phyloP scores from a whole-genome alignment of 1,284 basidiomycete genomes.

The Leccinum insigne region DNA sequence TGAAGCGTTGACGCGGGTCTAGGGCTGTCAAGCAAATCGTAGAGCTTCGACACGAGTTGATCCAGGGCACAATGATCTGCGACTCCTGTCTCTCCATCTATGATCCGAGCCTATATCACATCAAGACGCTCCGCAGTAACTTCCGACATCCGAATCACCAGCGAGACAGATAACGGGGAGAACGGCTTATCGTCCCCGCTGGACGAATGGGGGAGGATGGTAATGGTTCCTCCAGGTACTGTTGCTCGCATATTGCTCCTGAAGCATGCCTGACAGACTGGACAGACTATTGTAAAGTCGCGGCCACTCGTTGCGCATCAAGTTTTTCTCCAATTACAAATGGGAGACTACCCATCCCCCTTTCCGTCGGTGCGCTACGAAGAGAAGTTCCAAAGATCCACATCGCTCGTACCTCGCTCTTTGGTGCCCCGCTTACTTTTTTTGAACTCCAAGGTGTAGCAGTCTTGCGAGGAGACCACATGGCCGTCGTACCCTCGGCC shows the following conservation, averaged over 20 bases:
- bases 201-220: neutral
- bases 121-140: no score
- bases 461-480: neutral
- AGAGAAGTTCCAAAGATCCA: neutral
- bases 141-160: no score
- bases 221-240: neutral
- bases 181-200: neutral
- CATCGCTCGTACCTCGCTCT: no score
- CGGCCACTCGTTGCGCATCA: neutral
- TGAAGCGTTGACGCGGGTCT: slow-evolving; percentile 25
- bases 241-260: no score
- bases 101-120: no score
- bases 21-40: slow-evolving; percentile 33
- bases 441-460: neutral
- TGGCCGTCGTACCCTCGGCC: neutral
- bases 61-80: slow-evolving; percentile 9
- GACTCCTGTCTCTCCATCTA: no score
- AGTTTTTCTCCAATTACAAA: no score
- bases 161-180: neutral
- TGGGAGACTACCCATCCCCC: no score
- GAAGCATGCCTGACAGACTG: neutral
- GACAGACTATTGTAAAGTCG: neutral
- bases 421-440: no score
- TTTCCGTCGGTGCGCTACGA: neutral
- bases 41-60: slow-evolving; percentile 31